Conservation (phyloP, 2,329 filamentous ascomycete genomes). For the Cordyceps javanica region DNA sequence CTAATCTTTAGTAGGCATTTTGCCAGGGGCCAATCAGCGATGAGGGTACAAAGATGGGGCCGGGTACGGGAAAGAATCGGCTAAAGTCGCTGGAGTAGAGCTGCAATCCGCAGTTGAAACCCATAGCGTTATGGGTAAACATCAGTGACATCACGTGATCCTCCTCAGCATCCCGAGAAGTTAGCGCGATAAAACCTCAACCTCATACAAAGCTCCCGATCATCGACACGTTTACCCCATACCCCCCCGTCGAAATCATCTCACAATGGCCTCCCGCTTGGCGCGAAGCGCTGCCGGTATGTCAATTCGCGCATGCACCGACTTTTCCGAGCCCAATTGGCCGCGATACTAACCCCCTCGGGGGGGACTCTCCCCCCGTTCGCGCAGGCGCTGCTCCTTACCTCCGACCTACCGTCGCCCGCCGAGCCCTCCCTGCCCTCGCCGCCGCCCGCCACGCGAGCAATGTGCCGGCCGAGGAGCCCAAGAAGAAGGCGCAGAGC, state of each 20-base stretch:
- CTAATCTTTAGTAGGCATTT: conserved; percentile 25
- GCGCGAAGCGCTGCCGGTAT: conserved; percentile 91
- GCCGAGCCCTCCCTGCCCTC: conserved; percentile 69
- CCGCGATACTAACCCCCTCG: conserved; percentile 21
- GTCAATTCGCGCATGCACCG: conserved; percentile 32
- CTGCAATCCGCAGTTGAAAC: neutral
- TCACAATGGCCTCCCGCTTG: conserved; percentile 96
- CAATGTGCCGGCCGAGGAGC: conserved; percentile 75
- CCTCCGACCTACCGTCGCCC: conserved; percentile 74
- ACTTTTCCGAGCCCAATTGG: conserved; percentile 31
- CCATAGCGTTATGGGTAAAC: neutral
- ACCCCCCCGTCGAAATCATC: conserved; percentile 48
- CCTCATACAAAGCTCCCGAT: conserved; percentile 38
- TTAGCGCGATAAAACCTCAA: conserved; percentile 46
- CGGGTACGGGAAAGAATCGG: conserved; percentile 9
- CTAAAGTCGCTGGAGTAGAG: conserved; percentile 6
- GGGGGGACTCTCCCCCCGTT: neutral
- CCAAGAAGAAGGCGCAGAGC: conserved; percentile 94
- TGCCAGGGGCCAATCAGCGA: conserved; percentile 5
- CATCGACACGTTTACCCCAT: conserved; percentile 38
- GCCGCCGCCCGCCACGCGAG: conserved; percentile 62
- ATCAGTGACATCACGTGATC: conserved; percentile 8
- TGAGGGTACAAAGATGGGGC: conserved; percentile 6
- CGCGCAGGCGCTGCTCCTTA: conserved; percentile 71
- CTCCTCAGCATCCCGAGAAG: conserved; percentile 13